Conservation (phyloP, 352 stramenopile species). For the Globisporangium parvum region DNA sequence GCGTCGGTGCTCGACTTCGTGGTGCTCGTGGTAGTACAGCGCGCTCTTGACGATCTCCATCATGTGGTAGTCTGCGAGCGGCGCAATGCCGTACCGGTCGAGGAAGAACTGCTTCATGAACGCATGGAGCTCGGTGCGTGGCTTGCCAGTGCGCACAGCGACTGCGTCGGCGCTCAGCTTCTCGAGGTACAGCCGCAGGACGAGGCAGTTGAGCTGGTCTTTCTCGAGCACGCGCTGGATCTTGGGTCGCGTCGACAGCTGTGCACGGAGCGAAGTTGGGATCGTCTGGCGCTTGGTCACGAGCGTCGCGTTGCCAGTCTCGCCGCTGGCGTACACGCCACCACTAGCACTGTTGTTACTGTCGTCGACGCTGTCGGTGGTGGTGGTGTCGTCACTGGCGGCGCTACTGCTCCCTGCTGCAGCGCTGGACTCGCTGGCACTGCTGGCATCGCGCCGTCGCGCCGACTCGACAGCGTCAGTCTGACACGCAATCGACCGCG, state of each 20-base stretch:
- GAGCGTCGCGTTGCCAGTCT: conserved; percentile 20
- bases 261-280: conserved; percentile 36
- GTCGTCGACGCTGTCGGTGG: conserved; percentile 10
- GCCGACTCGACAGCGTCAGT: conserved; percentile 20
- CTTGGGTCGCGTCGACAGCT: conserved; percentile 41
- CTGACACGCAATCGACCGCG: conserved; percentile 30
- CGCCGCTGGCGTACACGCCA: conserved; percentile 6
- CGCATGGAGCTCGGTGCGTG: conserved; percentile 28
- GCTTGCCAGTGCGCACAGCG: conserved; percentile 15
- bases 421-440: conserved; percentile 14
- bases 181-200: conserved; percentile 40
- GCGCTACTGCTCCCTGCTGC: background rate
- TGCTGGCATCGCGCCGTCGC: conserved; percentile 8
- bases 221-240: conserved; percentile 54
- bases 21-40: conserved; percentile 46
- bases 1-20: conserved; percentile 20
- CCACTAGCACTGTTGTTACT: background rate
- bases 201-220: conserved; percentile 28
- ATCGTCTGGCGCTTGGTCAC: conserved; percentile 42
- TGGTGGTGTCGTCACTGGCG: background rate
- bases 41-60: conserved; percentile 65
- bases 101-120: conserved; percentile 64
- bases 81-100: conserved; percentile 40
- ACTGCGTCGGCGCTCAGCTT: conserved; percentile 50
- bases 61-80: conserved; percentile 61